Evolutionary conservation across 495 filamentous ascomycete species (phyloP).

Genomic region (Lepraria neglecta): DNA sequence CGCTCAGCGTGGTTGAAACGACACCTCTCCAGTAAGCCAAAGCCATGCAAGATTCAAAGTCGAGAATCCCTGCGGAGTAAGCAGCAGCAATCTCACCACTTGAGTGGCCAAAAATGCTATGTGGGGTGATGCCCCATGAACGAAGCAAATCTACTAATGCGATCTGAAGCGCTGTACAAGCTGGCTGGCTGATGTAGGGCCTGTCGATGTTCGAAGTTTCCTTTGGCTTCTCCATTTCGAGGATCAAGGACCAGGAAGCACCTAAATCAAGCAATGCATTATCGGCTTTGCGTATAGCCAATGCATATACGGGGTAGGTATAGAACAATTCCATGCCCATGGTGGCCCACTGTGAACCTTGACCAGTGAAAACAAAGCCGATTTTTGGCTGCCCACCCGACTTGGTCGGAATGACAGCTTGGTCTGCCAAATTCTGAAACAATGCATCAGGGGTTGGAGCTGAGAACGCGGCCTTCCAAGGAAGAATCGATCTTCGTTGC

Average conservation of each 20-base stretch:
- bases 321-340: conserved; percentile 44
- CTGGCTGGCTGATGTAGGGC: conserved; percentile 17
- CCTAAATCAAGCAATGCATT: not conserved
- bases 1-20: conserved; percentile 10
- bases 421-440: conserved; percentile 10
- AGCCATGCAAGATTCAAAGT: conserved; percentile 15
- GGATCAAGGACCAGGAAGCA: conserved; percentile 16
- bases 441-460: not conserved
- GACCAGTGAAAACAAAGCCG: conserved; percentile 26
- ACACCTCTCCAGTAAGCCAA: conserved; percentile 35
- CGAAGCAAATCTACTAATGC: conserved; percentile 23
- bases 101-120: conserved; percentile 35
- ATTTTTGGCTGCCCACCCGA: not conserved
- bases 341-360: conserved; percentile 49
- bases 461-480: conserved; percentile 28
- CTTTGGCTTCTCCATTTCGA: conserved; percentile 3
- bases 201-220: not conserved
- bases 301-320: conserved; percentile 5
- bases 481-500: conserved; percentile 26
- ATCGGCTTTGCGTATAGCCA: not conserved
- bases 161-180: conserved; percentile 26
- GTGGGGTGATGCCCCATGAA: conserved; percentile 21
- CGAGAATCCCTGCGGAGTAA: conserved; percentile 22
- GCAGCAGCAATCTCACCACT: conserved; percentile 41
- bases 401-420: conserved; percentile 22